Conservation (phyloP, 2,329 filamentous ascomycete species). For the Fusarium pseudoanthophilum region DNA sequence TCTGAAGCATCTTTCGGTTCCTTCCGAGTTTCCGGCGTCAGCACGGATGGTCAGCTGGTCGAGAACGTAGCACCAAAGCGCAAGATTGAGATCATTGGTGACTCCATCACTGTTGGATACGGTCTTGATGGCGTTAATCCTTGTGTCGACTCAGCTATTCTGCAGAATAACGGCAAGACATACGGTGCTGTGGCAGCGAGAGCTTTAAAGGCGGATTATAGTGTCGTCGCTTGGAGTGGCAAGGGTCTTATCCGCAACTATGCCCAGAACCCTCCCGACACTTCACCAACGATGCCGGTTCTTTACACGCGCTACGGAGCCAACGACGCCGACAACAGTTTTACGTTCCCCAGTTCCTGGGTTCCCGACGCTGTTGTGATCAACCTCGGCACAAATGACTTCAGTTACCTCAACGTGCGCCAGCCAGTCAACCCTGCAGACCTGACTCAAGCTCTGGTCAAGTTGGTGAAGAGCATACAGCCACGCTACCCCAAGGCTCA, state of each 20-base stretch:
- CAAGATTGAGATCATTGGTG: constrained; percentile 57
- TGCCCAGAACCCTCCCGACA: constrained; percentile 43
- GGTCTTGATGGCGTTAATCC: constrained; percentile 54
- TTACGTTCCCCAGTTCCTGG: constrained; percentile 49
- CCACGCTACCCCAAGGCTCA: constrained; percentile 50
- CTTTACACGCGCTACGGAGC: constrained; percentile 57
- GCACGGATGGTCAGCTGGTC: constrained; percentile 34
- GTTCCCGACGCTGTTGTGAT: constrained; percentile 54
- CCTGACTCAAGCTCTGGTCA: constrained; percentile 44
- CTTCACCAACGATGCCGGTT: constrained; percentile 51
- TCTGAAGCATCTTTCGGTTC: constrained; percentile 23
- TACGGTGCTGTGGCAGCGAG: constrained; percentile 57
- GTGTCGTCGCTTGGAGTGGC: constrained; percentile 57
- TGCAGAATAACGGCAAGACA: constrained; percentile 54
- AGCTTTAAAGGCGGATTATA: constrained; percentile 55
- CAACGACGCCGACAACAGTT: constrained; percentile 52
- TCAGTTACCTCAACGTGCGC: constrained; percentile 49
- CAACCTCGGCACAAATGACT: constrained; percentile 58
- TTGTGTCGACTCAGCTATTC: constrained; percentile 52
- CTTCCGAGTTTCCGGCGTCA: constrained; percentile 6
- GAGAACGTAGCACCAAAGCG: constrained; percentile 41
- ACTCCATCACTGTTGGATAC: constrained; percentile 58
- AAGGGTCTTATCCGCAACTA: constrained; percentile 57
- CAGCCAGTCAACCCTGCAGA: constrained; percentile 43
- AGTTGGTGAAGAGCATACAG: constrained; percentile 43